A percentile compares a stretch with the other conserved stretches of the same genome.
phyloP scores from a whole-genome alignment of 257 asterid genomes.

The Solanum paucissectum region DNA sequence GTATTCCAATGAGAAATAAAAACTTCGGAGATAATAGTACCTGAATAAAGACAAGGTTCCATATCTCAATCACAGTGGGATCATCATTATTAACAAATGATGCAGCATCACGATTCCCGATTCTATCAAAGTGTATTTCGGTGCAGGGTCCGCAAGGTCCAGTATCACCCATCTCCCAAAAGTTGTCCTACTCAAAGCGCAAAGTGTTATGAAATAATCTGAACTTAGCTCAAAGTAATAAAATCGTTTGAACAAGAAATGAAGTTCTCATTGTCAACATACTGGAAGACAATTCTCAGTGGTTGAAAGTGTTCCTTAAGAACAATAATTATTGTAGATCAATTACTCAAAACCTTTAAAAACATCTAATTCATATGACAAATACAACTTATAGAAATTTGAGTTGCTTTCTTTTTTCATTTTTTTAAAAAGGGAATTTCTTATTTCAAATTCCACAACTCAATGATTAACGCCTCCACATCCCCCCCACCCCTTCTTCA shows the following conservation, averaged over 20 bases:
- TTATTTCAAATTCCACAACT: neutral
- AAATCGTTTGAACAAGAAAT: neutral
- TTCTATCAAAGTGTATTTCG: slow-evolving; percentile 90
- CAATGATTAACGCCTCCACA: neutral
- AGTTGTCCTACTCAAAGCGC: slow-evolving; percentile 55
- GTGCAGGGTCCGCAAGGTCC: slow-evolving; percentile 99
- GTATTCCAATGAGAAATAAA: neutral
- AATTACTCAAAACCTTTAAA: neutral
- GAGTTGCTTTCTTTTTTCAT: neutral
- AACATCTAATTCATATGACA: neutral
- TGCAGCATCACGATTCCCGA: slow-evolving; percentile 91
- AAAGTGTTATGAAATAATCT: neutral
- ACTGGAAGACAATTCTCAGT: neutral
- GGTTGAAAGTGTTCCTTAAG: neutral
- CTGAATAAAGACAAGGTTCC: slow-evolving; percentile 99
- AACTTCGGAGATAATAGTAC: slow-evolving; percentile 16
- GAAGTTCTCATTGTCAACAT: neutral
- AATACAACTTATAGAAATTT: neutral
- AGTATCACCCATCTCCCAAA: slow-evolving; percentile 99
- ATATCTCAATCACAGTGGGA: slow-evolving; percentile 95
- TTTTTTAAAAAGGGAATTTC: neutral
- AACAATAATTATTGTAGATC: neutral
- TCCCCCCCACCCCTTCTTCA: neutral
- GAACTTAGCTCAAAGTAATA: neutral
- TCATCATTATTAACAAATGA: slow-evolving; percentile 81